phyloP scores from a whole-genome alignment of 2,329 filamentous ascomycete species.

The Monilinia vaccinii-corymbosi region DNA sequence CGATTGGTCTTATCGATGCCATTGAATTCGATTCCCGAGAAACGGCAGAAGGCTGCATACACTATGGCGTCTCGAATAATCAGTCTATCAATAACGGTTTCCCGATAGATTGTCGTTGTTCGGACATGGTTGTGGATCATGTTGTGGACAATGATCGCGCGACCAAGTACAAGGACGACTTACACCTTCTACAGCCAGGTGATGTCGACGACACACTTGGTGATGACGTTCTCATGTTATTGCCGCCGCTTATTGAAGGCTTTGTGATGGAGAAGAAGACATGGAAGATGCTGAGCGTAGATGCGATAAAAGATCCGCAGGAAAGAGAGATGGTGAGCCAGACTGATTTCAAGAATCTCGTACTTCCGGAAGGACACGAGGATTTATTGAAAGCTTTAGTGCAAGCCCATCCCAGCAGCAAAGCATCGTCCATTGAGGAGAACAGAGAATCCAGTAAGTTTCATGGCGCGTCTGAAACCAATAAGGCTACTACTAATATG shows the following conservation, averaged over 20 bases:
- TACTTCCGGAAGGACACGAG: neutral
- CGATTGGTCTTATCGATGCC: neutral
- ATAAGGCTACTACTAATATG: neutral
- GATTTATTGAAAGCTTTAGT: neutral
- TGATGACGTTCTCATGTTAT: neutral
- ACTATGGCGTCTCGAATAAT: neutral
- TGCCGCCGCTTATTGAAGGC: neutral
- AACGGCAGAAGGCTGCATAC: neutral
- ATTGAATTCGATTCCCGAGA: neutral
- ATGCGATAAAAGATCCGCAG: neutral
- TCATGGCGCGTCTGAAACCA: accelerated
- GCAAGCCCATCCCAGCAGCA: neutral
- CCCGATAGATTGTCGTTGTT: neutral
- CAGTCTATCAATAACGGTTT: neutral
- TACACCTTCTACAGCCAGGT: neutral
- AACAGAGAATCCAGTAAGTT: neutral
- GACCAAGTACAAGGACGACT: neutral
- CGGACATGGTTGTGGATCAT: neutral
- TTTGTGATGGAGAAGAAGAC: neutral
- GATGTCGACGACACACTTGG: neutral
- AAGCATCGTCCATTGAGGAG: accelerated
- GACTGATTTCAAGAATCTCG: neutral
- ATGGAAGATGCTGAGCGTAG: neutral
- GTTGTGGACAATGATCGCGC: slow-evolving; percentile 1
- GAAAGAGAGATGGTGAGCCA: neutral